Conservation (phyloP, 1,284 basidiomycete species). For the Filobasidium uniguttulatum region DNA sequence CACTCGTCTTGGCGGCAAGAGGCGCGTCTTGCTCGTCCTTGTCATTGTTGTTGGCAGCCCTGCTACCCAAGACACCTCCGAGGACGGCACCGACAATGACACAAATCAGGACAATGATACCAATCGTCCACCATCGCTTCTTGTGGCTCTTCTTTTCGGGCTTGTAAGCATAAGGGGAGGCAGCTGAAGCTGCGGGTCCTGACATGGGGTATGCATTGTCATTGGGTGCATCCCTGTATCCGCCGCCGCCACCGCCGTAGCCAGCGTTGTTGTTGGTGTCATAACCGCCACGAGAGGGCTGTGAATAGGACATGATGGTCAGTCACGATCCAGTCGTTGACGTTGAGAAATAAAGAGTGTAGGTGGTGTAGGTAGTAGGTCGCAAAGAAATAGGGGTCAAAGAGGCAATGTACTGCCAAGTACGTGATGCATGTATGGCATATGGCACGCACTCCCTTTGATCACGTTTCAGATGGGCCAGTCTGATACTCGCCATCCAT, state of each 20-base stretch:
- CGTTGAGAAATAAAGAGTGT: no score
- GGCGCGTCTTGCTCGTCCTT: no score
- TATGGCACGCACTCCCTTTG: neutral
- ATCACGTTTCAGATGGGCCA: neutral
- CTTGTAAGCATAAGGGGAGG: constrained; percentile 16
- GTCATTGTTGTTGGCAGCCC: constrained; percentile 31
- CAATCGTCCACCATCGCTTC: constrained; percentile 33
- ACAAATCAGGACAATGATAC: constrained; percentile 42
- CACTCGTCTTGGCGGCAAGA: constrained; percentile 34
- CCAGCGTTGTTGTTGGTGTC: no score
- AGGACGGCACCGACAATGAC: constrained; percentile 63
- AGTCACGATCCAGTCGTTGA: no score
- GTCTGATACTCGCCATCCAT: neutral
- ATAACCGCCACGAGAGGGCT: no score
- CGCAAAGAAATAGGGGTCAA: neutral
- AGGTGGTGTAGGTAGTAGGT: no score
- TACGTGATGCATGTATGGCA: no score
- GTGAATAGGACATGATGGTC: no score
- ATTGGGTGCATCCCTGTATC: constrained; percentile 8
- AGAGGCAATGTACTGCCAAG: neutral
- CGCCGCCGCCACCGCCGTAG: no score
- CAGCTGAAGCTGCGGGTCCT: constrained; percentile 27
- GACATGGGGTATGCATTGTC: constrained; percentile 30
- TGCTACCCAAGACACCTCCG: constrained; percentile 58
- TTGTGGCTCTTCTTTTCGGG: constrained; percentile 27